Evolutionary conservation across 768 basidiomycete genomes (phyloP), one percentile per base, ranked within the genome.

Genomic region (Favolaschia claudopus): DNA sequence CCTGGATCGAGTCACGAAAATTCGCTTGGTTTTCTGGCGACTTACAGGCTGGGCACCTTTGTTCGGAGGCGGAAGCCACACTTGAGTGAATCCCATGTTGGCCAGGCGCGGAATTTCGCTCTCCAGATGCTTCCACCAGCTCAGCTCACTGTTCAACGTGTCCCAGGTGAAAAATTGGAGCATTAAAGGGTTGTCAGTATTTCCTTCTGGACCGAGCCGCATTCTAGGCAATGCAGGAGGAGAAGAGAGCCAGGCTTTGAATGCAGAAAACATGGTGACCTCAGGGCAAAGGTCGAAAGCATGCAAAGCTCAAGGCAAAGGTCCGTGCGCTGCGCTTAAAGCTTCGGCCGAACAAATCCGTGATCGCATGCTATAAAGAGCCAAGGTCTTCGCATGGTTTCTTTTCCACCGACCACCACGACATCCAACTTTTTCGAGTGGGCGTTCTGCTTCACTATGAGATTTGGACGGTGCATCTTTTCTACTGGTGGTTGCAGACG

Each of bases 91-190:
- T 14, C 92, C 93, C 60, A 91, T 76, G 40, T 82, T 77, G 5
- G 82, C 82, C 19, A 95, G 80, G 38, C 67, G 74, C 13, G 91
- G 88, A 12, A 89, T 74, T 67, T 92, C 86, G 10, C 63, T 64
- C 69, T 90, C 86, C 32, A 94, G 79, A 70, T 91, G 85, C 66
- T 81, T 79, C 92, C 93, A 95, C 92, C 93, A 93, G 70, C 87
- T 91, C 77, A 85, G 71, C 17, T 76, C 71, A 14, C 79, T 77
- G 64, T 84, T 81, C 25, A 74, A 72, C 28, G 84, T 75, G 48
- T 93, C 86, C 93, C 93, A 94, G 14, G 91, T 92, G 67, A 93
- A 94, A 73, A 92, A 94, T 72, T 94, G 92, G 27, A 93, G 73
- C 90, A 92, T 91, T 22, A 89, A 71, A 20, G 88, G 81, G 70